These are phyloP conservation scores for Lignosus rhinocerotis DNA, from an alignment of 1,284 basidiomycete genomes.

Conservation along the genomic window DNA sequence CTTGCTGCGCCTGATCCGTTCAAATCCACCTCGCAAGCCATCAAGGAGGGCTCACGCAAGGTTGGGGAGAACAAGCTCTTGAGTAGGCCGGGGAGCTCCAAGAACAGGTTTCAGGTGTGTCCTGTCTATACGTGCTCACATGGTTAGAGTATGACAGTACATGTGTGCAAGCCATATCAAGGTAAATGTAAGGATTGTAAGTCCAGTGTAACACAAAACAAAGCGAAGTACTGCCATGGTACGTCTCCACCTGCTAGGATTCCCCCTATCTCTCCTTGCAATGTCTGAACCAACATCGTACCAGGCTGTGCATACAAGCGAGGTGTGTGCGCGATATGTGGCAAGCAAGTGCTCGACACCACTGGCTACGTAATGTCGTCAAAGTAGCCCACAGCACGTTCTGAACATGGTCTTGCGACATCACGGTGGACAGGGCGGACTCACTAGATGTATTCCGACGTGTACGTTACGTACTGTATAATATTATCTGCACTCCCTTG, in stretches of 20 bases:
- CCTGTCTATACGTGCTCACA: constrained; percentile 1
- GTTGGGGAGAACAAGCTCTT: constrained; percentile 80
- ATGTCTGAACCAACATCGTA: not conserved
- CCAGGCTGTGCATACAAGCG: constrained; percentile 84
- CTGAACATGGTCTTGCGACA: not conserved
- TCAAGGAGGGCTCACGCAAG: constrained; percentile 78
- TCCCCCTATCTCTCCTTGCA: not conserved
- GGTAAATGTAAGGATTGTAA: constrained; percentile 84
- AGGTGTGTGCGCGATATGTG: constrained; percentile 81
- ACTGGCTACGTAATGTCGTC: constrained; percentile 80
- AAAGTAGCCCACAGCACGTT: constrained; percentile 47
- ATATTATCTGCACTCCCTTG: not conserved
- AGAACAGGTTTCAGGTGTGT: constrained; percentile 67
- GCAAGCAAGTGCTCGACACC: constrained; percentile 80
- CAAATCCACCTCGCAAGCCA: constrained; percentile 64
- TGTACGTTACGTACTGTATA: constrained; percentile 23
- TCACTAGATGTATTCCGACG: constrained; percentile 20
- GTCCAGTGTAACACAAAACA: constrained; percentile 77
- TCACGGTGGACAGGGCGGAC: constrained; percentile 10
- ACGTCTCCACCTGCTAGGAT: constrained; percentile 21
- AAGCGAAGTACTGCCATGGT: constrained; percentile 86
- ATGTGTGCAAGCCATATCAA: constrained; percentile 65
- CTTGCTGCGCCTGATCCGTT: constrained; percentile 83
- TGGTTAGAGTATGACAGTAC: constrained; percentile 3
- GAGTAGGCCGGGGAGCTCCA: constrained; percentile 57